A percentile compares a stretch with the other conserved stretches of the same genome.
phyloP scores from a whole-genome alignment of 805 yeast genomes.

The Suhomyces sp. region DNA sequence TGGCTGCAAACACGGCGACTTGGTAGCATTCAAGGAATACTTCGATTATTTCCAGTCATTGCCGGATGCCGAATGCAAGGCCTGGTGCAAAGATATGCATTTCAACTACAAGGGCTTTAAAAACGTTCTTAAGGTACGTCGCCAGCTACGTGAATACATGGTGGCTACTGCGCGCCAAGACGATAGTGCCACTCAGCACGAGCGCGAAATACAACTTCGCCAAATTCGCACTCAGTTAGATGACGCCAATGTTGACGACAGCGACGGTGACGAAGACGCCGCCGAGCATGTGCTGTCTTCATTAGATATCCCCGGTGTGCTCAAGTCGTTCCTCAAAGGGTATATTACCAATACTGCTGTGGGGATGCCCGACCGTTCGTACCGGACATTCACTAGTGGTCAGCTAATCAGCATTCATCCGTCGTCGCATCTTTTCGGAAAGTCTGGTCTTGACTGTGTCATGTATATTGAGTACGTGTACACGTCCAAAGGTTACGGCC shows the following conservation, averaged over 20 bases:
- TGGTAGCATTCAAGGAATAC: slow-evolving; percentile 76
- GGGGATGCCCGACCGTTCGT: slow-evolving; percentile 92
- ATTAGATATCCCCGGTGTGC: slow-evolving; percentile 53
- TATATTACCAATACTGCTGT: slow-evolving; percentile 87
- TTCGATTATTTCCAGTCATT: slow-evolving; percentile 49
- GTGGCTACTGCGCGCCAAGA: slow-evolving; percentile 44
- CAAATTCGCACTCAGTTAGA: slow-evolving; percentile 25
- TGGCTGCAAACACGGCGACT: slow-evolving; percentile 78
- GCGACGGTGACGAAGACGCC: slow-evolving; percentile 21
- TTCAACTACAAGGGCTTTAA: slow-evolving; percentile 76
- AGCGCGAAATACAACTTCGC: slow-evolving; percentile 25
- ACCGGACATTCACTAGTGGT: slow-evolving; percentile 78
- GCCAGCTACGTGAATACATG: slow-evolving; percentile 74
- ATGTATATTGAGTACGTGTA: slow-evolving; percentile 94
- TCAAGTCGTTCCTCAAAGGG: slow-evolving; percentile 81
- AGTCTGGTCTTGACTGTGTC: slow-evolving; percentile 69
- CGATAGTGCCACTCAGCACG: slow-evolving; percentile 23
- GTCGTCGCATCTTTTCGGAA: slow-evolving; percentile 82
- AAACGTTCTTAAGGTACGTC: slow-evolving; percentile 71
- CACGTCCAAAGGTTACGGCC: slow-evolving; percentile 89
- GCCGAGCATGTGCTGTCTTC: slow-evolving; percentile 18
- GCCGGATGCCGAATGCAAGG: slow-evolving; percentile 54
- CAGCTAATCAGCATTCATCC: slow-evolving; percentile 89
- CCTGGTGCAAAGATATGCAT: slow-evolving; percentile 81
- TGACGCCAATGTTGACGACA: slow-evolving; percentile 17